phyloP scores from a whole-genome alignment of 352 stramenopile species.

The Phytophthora nicotianae region DNA sequence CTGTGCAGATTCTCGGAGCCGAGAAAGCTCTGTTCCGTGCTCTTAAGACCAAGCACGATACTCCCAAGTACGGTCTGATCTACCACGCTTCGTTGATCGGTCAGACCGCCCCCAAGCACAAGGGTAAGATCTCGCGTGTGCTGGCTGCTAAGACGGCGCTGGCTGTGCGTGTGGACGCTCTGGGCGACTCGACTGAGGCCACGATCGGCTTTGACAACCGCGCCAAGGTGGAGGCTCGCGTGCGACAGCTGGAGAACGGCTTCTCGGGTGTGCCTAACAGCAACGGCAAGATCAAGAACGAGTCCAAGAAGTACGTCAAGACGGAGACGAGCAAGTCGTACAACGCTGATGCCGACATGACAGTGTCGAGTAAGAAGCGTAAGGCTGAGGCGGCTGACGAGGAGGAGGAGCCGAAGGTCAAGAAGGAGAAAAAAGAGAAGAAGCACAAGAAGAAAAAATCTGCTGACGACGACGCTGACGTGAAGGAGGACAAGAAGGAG shows the following conservation, averaged over 20 bases:
- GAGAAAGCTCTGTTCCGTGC: constrained; percentile 99
- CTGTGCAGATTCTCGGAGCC: constrained; percentile 98
- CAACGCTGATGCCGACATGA: constrained; percentile 96
- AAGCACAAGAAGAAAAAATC: constrained; percentile 84
- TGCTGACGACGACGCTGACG: constrained; percentile 39
- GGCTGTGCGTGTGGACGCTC: constrained; percentile 98
- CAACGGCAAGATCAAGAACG: constrained; percentile 91
- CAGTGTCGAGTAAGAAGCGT: constrained; percentile 92
- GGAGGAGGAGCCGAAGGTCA: constrained; percentile 73
- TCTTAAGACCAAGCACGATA: constrained; percentile 99
- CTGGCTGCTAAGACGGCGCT: constrained; percentile 98
- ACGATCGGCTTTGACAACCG: constrained; percentile 98
- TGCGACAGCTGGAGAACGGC: constrained; percentile 98
- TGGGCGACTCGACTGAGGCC: constrained; percentile 95
- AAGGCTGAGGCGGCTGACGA: constrained; percentile 67
- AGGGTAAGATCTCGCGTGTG: constrained; percentile 99
- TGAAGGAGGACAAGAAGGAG: constrained; percentile 34
- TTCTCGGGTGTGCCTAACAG: constrained; percentile 82
- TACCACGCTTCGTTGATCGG: constrained; percentile 99
- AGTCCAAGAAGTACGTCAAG: constrained; percentile 92
- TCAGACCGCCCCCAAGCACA: constrained; percentile 99
- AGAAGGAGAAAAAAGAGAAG: constrained; percentile 63
- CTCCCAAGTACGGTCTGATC: constrained; percentile 99
- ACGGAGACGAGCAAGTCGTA: constrained; percentile 83
- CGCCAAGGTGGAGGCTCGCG: constrained; percentile 97